These are phyloP conservation scores for Kuraishia molischiana DNA, from an alignment of 805 yeast genomes.

Conservation along the genomic window DNA sequence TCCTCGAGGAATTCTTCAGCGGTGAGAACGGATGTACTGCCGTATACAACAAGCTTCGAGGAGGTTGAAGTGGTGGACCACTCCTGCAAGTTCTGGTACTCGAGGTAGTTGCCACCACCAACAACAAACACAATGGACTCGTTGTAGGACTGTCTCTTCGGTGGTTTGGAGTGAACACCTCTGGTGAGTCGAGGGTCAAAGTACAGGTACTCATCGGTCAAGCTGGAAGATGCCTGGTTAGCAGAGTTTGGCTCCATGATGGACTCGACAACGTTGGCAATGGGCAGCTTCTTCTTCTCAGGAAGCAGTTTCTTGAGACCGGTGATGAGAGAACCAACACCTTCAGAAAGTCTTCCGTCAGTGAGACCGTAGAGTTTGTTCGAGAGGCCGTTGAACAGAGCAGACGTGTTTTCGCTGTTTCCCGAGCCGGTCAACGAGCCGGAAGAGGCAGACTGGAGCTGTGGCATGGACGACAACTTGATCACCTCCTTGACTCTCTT, in stretches of 20 bases:
- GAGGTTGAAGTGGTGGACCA: conserved; percentile 38
- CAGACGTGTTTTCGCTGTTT: conserved; percentile 29
- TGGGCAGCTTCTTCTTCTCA: conserved; percentile 77
- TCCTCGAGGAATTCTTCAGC: conserved; percentile 65
- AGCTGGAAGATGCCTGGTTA: conserved; percentile 47
- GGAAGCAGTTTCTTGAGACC: conserved; percentile 85
- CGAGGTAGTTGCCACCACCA: conserved; percentile 95
- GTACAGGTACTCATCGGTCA: conserved; percentile 84
- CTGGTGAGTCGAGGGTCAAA: conserved; percentile 82
- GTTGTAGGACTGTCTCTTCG: conserved; percentile 70
- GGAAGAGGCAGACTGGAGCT: conserved; percentile 21
- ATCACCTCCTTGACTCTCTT: conserved; percentile 73
- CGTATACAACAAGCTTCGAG: conserved; percentile 62
- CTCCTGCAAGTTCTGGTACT: conserved; percentile 89
- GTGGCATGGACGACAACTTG: conserved; percentile 33
- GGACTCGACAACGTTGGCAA: conserved; percentile 86
- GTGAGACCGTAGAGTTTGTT: conserved; percentile 71
- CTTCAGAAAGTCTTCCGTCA: conserved; percentile 76
- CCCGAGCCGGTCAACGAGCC: conserved; percentile 12
- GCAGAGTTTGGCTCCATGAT: conserved; percentile 75
- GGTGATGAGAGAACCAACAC: conserved; percentile 80
- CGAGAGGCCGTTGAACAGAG: conserved; percentile 63
- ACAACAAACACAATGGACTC: conserved; percentile 86
- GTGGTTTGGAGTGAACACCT: conserved; percentile 85
- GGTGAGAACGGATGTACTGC: conserved; percentile 70